Percentiles rank a stretch among this genome's conserved stretches.
Conservation (phyloP, 495 filamentous ascomycete species). For the Cetradonia linearis region DNA sequence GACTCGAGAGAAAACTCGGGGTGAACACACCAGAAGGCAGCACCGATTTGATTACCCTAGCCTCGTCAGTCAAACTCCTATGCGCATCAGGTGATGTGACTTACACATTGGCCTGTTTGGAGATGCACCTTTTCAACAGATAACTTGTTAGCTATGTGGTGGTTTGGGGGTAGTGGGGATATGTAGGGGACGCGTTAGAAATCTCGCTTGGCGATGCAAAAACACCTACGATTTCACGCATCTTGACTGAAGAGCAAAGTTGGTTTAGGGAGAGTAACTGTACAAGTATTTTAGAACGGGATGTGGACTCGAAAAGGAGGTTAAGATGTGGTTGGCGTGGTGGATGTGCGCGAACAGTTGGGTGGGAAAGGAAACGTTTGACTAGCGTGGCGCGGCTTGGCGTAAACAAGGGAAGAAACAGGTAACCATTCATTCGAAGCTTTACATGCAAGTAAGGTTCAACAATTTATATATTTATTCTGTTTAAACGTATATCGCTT, state of each 20-base stretch:
- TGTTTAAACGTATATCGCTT: not conserved
- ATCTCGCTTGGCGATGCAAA: constrained; percentile 16
- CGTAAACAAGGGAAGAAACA: constrained; percentile 19
- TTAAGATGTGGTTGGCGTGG: not conserved
- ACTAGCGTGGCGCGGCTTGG: constrained; percentile 20
- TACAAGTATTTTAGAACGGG: not conserved
- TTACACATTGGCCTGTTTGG: constrained; percentile 97
- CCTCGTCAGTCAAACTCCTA: constrained; percentile 1
- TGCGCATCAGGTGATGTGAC: constrained; percentile 30
- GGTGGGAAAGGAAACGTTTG: constrained; percentile 15
- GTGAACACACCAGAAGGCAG: constrained; percentile 82
- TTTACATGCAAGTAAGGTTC: not conserved
- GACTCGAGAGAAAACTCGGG: constrained; percentile 2
- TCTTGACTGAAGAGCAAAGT: constrained; percentile 38
- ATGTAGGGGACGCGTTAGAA: constrained; percentile 27
- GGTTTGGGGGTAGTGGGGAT: constrained; percentile 30
- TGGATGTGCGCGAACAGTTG: constrained; percentile 4
- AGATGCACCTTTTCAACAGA: constrained; percentile 69
- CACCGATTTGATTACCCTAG: constrained; percentile 99
- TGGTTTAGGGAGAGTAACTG: not conserved
- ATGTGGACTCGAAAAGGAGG: not conserved
- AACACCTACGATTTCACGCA: constrained; percentile 88
- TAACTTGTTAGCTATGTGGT: constrained; percentile 27
- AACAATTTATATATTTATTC: not conserved
- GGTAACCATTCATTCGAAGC: not conserved